These are phyloP conservation scores for Gossypium stocksii DNA, from an alignment of 345 rosid species.

Conservation along the genomic window DNA sequence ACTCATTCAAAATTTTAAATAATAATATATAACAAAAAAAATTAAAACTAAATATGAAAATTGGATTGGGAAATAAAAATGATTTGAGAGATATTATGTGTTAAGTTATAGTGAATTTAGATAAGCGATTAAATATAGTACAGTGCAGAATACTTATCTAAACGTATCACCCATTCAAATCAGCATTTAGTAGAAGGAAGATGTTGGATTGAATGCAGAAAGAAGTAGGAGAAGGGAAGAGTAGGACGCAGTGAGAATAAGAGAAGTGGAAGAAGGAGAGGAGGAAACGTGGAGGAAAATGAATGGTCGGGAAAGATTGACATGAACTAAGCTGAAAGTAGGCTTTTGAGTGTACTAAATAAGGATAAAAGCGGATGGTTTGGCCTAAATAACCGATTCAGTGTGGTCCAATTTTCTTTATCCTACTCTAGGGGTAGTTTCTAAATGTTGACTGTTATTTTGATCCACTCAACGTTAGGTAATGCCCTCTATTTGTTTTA, in stretches of 20 bases:
- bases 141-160: accelerated
- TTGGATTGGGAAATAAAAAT: too few species aligned
- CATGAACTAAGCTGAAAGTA: slow-evolving; percentile 5
- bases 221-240: background rate
- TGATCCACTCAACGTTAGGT: background rate
- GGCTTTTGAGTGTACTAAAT: background rate
- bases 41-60: too few species aligned
- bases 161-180: accelerated
- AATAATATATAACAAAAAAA: too few species aligned
- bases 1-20: too few species aligned
- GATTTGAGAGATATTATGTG: too few species aligned
- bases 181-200: accelerated
- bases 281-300: slow-evolving; percentile 17
- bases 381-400: background rate
- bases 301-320: background rate
- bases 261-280: background rate
- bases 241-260: background rate
- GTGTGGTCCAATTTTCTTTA: background rate
- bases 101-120: accelerated
- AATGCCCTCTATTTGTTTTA: too few species aligned
- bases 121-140: accelerated
- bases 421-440: background rate
- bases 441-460: background rate
- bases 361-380: background rate
- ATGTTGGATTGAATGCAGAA: too few species aligned